A percentile compares a stretch with the other conserved stretches of the same genome.
phyloP scores from a whole-genome alignment of 257 asterid species.

The Solanum boliviense region DNA sequence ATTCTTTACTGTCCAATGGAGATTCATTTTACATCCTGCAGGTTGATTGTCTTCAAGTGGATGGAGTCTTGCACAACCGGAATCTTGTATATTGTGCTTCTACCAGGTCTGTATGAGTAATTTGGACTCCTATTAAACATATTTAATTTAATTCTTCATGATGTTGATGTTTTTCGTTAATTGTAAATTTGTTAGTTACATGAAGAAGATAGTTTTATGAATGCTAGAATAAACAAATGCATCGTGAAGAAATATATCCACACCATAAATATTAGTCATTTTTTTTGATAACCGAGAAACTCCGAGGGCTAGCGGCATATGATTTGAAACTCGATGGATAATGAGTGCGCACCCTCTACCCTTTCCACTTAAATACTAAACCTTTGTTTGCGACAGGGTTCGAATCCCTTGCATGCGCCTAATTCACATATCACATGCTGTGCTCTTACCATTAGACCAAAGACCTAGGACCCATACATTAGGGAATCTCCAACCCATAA shows the following conservation, averaged over 20 bases:
- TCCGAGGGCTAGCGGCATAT: neutral
- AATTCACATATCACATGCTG: neutral
- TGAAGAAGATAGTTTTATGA: neutral
- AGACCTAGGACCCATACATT: neutral
- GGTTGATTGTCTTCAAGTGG: slow-evolving; percentile 98
- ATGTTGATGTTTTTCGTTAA: neutral
- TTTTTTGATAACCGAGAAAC: neutral
- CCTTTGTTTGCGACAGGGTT: neutral
- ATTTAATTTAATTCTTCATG: neutral
- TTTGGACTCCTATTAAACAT: neutral
- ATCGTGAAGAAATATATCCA: neutral
- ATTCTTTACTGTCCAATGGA: neutral
- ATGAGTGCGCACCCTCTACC: neutral
- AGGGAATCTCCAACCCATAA: neutral
- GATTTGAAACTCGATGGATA: neutral
- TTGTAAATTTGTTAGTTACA: neutral
- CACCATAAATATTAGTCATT: neutral
- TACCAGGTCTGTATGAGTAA: slow-evolving; percentile 49
- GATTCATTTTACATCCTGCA: slow-evolving; percentile 15
- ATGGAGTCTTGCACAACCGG: slow-evolving; percentile 82
- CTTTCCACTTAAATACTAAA: neutral
- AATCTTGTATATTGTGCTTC: slow-evolving; percentile 97
- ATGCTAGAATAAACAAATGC: neutral
- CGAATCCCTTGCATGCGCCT: neutral
- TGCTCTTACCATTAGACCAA: neutral